Evolutionary conservation across 2,329 filamentous ascomycete genomes (phyloP).

Genomic region (Colletotrichum gloeosporioides): DNA sequence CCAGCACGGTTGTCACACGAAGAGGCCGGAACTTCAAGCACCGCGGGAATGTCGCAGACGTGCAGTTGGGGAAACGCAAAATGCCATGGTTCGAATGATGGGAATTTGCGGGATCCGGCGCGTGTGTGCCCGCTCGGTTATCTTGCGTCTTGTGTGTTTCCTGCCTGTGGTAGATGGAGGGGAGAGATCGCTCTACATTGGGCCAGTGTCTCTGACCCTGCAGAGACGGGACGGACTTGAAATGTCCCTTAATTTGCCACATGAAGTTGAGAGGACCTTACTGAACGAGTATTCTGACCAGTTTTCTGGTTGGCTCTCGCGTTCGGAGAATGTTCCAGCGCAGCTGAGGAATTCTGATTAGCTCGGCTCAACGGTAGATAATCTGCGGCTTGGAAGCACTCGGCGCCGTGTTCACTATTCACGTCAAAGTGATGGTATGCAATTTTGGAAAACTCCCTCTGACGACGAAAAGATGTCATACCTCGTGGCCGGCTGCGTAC

Average conservation of each 20-base stretch:
- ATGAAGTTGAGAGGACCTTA: neutral
- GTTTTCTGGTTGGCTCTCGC: neutral
- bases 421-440: neutral
- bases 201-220: neutral
- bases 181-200: neutral
- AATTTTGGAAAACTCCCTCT: neutral
- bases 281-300: neutral
- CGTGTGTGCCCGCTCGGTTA: neutral
- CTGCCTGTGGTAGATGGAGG: neutral
- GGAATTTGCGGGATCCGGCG: conserved; percentile 1
- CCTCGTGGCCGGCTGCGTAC: neutral
- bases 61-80: neutral
- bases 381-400: neutral
- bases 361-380: neutral
- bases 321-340: neutral
- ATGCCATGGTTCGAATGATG: conserved; percentile 11
- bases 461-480: conserved; percentile 5
- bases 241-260: conserved; percentile 4
- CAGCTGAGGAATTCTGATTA: neutral
- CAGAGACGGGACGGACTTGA: neutral
- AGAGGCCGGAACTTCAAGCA: neutral
- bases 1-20: neutral
- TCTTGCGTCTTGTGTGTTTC: neutral
- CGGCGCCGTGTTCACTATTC: neutral
- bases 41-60: neutral